phyloP scores from a whole-genome alignment of 345 rosid genomes.

The Eucalyptus marginata region DNA sequence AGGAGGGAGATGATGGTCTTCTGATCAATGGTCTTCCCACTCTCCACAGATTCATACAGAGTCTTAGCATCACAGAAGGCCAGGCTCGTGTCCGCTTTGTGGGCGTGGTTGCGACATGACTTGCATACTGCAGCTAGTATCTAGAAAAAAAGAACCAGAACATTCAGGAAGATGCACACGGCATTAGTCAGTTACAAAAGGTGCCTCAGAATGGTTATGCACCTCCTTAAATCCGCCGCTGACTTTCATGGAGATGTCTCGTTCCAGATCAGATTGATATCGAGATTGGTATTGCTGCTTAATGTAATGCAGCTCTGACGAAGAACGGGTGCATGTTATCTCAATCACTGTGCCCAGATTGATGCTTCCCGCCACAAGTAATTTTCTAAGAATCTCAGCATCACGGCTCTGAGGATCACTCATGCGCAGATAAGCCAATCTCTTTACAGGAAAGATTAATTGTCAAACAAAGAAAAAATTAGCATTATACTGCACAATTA shows the following conservation, averaged over 20 bases:
- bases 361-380: not conserved
- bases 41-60: constrained; percentile 9
- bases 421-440: constrained; percentile 9
- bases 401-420: constrained; percentile 9
- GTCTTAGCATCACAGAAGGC: constrained; percentile 19
- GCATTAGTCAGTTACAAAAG: not conserved
- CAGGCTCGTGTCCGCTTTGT: constrained; percentile 7
- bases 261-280: constrained; percentile 6
- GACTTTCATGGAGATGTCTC: constrained; percentile 3
- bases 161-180: not conserved
- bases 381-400: constrained; percentile 8
- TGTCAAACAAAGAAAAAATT: not conserved
- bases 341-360: constrained; percentile 4
- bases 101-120: not conserved
- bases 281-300: not conserved
- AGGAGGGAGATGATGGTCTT: constrained; percentile 2
- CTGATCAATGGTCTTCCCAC: constrained; percentile 4
- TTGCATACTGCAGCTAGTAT: constrained; percentile 5
- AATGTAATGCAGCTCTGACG: constrained; percentile 4
- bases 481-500: not conserved
- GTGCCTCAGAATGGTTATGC: not conserved
- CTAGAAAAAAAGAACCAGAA: not conserved
- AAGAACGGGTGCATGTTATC: constrained; percentile 11
- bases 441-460: not conserved
- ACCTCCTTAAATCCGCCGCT: constrained; percentile 12